Percentiles rank a stretch among this genome's conserved stretches.
These are phyloP conservation scores for Anethum foeniculum DNA, from an alignment of 140 eudicot genomes.

Conservation along the genomic window DNA sequence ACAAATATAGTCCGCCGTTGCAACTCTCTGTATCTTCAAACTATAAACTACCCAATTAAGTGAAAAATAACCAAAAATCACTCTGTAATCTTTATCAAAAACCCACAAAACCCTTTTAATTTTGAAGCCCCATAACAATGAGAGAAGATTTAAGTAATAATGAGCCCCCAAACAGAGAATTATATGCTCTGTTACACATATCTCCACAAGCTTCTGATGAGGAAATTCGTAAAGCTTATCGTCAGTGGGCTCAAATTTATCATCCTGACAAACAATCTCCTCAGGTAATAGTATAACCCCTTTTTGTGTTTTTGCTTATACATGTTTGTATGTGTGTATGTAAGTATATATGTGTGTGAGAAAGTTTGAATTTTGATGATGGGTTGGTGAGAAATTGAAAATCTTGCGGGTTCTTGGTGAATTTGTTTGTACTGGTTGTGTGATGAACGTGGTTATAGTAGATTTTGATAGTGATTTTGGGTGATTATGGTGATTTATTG, in stretches of 20 bases:
- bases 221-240: conserved; percentile 91
- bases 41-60: neutral
- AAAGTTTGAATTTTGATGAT: neutral
- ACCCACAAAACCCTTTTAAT: neutral
- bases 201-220: conserved; percentile 97
- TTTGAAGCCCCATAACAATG: conserved; percentile 15
- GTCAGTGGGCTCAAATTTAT: conserved; percentile 80
- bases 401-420: neutral
- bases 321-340: neutral
- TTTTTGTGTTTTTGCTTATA: neutral
- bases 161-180: conserved; percentile 44
- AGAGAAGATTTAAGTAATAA: conserved; percentile 20
- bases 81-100: neutral
- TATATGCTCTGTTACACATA: conserved; percentile 71
- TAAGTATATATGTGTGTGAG: neutral
- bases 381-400: neutral
- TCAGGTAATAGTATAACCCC: conserved; percentile 20
- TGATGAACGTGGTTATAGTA: neutral
- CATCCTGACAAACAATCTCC: conserved; percentile 90
- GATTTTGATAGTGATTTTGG: neutral
- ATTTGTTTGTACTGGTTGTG: neutral
- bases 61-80: neutral
- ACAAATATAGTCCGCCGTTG: neutral
- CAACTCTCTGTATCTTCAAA: neutral
- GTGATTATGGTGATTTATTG: neutral